These are phyloP conservation scores for Tieghemostelium lacteum DNA, from an alignment of 78 protist species.

Conservation along the genomic window DNA sequence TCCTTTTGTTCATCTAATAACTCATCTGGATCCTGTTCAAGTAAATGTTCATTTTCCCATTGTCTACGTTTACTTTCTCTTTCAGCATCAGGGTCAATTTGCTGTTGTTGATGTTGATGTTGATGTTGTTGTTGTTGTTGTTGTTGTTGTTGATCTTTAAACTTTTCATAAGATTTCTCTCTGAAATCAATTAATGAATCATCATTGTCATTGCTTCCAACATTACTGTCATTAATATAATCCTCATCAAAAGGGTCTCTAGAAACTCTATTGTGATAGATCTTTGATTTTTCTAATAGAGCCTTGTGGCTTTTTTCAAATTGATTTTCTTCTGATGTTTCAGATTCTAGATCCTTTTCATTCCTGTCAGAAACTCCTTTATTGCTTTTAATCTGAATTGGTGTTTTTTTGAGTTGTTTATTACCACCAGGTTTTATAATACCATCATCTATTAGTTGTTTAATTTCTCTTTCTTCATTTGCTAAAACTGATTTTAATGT, in stretches of 20 bases:
- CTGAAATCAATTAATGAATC: neutral
- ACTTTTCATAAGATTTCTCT: neutral
- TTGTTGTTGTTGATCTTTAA: neutral
- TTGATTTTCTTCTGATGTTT: neutral
- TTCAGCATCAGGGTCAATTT: slow-evolving; percentile 17
- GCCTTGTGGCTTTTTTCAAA: slow-evolving; percentile 18
- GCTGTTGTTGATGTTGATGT: no score
- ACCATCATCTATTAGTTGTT: neutral
- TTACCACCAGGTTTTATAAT: neutral
- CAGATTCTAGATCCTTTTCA: slow-evolving; percentile 25
- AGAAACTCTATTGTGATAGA: neutral
- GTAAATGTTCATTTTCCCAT: slow-evolving; percentile 9
- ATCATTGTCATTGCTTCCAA: neutral
- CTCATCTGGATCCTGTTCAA: neutral
- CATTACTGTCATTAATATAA: neutral
- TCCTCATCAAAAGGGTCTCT: slow-evolving; percentile 14
- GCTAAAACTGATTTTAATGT: slow-evolving; percentile 51
- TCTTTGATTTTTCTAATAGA: slow-evolving; percentile 30
- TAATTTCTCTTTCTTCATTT: slow-evolving; percentile 57
- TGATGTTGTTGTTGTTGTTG: neutral
- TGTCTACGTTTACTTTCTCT: slow-evolving; percentile 30
- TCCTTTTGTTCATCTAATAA: slow-evolving; percentile 11
- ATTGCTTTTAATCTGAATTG: neutral
- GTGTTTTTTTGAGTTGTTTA: neutral
- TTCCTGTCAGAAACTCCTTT: slow-evolving; percentile 24